These are phyloP conservation scores for Cadophora malorum DNA, from an alignment of 2,329 filamentous ascomycete genomes.

Conservation along the genomic window DNA sequence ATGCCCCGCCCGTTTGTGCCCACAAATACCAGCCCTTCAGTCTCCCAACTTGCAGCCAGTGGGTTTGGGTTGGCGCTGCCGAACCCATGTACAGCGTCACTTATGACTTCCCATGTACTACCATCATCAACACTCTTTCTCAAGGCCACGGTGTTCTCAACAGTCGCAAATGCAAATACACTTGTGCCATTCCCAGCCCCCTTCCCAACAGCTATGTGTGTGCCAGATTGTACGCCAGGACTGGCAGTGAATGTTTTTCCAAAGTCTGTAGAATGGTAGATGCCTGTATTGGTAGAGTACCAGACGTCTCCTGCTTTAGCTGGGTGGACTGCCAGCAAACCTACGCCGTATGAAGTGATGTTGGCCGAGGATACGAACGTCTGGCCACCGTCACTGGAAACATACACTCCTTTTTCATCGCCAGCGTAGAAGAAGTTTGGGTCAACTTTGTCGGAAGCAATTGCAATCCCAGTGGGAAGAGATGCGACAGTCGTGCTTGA, in stretches of 20 bases:
- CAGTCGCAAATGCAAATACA: conserved; percentile 21
- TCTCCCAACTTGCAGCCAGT: conserved; percentile 26
- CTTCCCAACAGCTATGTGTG: conserved; percentile 21
- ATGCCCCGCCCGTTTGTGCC: conserved; percentile 24
- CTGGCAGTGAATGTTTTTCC: conserved; percentile 39
- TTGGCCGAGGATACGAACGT: conserved; percentile 49
- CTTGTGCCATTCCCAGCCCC: conserved; percentile 21
- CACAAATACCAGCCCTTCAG: conserved; percentile 22
- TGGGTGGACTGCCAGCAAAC: conserved; percentile 60
- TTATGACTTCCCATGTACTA: conserved; percentile 16
- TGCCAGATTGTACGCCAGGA: conserved; percentile 10
- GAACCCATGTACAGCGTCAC: conserved; percentile 20
- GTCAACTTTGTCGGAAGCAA: conserved; percentile 52
- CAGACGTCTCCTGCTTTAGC: conserved; percentile 64
- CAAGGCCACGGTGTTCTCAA: conserved; percentile 8
- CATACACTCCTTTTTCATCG: conserved; percentile 49
- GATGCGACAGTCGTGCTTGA: conserved; percentile 49
- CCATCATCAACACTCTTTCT: conserved; percentile 20
- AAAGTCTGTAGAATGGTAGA: conserved; percentile 60
- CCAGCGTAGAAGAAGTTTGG: conserved; percentile 31
- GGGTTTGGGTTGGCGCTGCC: conserved; percentile 18
- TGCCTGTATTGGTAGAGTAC: conserved; percentile 59
- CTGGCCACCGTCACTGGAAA: conserved; percentile 55
- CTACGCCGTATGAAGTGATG: conserved; percentile 40
- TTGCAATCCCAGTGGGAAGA: conserved; percentile 45